phyloP scores from a whole-genome alignment of 2,329 filamentous ascomycete genomes.

The Ceratocystis alfenasii region DNA sequence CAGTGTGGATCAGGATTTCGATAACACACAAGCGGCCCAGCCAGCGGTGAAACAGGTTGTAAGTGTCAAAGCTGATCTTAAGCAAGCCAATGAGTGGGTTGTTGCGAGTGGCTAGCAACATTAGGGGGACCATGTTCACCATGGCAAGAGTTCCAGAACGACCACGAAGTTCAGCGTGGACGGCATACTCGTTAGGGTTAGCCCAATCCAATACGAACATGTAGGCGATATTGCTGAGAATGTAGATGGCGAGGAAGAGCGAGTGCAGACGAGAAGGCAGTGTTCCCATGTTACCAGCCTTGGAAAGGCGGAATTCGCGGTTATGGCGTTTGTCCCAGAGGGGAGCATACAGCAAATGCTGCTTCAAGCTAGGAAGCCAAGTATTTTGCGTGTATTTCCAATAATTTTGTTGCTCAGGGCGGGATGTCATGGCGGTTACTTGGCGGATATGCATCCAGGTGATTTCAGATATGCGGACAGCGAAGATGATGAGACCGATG shows the following conservation, averaged over 20 bases:
- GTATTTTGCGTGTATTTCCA: conserved; percentile 47
- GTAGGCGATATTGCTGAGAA: conserved; percentile 50
- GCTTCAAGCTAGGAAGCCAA: conserved; percentile 52
- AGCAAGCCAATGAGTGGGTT: conserved; percentile 63
- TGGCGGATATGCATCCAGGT: conserved; percentile 46
- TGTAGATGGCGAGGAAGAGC: conserved; percentile 44
- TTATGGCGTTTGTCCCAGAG: conserved; percentile 55
- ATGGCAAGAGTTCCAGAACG: conserved; percentile 57
- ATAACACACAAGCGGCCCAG: conserved; percentile 63
- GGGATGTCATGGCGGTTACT: conserved; percentile 44
- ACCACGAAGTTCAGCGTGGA: conserved; percentile 52
- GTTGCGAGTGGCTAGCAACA: conserved; percentile 63
- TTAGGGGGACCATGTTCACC: conserved; percentile 67
- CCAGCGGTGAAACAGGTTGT: conserved; percentile 73
- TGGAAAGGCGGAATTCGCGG: conserved; percentile 51
- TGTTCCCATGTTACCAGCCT: conserved; percentile 48
- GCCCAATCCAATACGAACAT: conserved; percentile 50
- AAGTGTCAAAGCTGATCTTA: conserved; percentile 68
- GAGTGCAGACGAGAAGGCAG: conserved; percentile 55
- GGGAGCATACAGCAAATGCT: conserved; percentile 48
- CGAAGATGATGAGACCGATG: conserved; percentile 42
- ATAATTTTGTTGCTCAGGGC: conserved; percentile 43
- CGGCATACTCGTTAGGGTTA: conserved; percentile 46
- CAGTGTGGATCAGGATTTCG: conserved; percentile 54
- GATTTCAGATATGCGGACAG: conserved; percentile 43